Conservation (phyloP, 305 asterid species). For the Fraxinus xanthoxyloides region DNA sequence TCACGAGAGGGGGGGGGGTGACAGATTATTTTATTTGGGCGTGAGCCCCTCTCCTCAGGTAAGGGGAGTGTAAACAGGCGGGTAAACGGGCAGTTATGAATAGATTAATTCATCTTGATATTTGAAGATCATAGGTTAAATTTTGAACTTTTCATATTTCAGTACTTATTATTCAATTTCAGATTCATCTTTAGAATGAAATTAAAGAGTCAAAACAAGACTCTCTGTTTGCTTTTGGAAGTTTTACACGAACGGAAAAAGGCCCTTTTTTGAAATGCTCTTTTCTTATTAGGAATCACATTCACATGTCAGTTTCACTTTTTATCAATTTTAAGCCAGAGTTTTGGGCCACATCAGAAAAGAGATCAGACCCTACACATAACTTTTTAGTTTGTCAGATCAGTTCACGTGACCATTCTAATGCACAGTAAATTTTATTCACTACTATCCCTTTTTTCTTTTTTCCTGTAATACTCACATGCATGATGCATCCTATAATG, state of each 20-base stretch:
- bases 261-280: not conserved
- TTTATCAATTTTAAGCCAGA: not conserved
- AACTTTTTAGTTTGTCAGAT: not conserved
- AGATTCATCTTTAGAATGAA: not conserved
- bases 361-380: not conserved
- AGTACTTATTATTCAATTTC: not conserved
- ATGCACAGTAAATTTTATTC: not conserved
- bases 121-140: not conserved
- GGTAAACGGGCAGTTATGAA: too few relatives aligned
- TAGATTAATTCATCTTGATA: too few relatives aligned
- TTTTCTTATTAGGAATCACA: not conserved
- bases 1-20: too few relatives aligned
- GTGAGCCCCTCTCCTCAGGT: too few relatives aligned
- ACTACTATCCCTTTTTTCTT: not conserved
- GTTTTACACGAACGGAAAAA: not conserved
- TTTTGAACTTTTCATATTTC: not conserved
- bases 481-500: not conserved
- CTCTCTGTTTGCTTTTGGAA: not conserved
- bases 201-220: not conserved
- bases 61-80: too few relatives aligned
- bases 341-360: not conserved
- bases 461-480: not conserved
- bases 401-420: not conserved
- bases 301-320: not conserved
- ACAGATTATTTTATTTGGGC: too few relatives aligned